These are phyloP conservation scores for Phytopythium vexans DNA, from an alignment of 352 stramenopile species.

Conservation along the genomic window DNA sequence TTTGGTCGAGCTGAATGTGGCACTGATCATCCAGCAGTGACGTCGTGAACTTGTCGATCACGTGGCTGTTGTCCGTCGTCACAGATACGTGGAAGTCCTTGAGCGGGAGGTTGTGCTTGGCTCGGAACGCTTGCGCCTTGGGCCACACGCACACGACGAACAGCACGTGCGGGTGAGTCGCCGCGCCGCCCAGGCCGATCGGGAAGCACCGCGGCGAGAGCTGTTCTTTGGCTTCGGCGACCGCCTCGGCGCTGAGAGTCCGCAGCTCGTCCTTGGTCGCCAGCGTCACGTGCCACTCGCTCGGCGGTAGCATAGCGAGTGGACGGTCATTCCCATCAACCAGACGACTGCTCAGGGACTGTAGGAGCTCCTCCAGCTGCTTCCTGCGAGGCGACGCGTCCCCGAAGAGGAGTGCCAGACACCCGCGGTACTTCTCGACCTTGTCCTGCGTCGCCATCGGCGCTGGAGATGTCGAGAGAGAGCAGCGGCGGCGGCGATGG, in stretches of 20 bases:
- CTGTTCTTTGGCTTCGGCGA: constrained; percentile 26
- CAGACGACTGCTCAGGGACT: background rate
- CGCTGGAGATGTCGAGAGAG: background rate
- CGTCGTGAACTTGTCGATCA: constrained; percentile 43
- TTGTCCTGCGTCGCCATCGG: constrained; percentile 10
- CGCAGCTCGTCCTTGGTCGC: constrained; percentile 51
- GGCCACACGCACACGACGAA: constrained; percentile 68
- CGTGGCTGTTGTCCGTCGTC: constrained; percentile 37
- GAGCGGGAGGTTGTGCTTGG: constrained; percentile 29
- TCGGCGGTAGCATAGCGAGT: constrained; percentile 12
- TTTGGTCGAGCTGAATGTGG: constrained; percentile 16
- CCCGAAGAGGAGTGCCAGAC: constrained; percentile 28
- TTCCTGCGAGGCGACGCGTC: constrained; percentile 15
- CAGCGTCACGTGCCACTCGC: constrained; percentile 58
- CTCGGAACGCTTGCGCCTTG: constrained; percentile 39
- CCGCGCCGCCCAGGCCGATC: constrained; percentile 32
- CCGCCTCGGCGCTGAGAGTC: constrained; percentile 12
- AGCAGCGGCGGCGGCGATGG: background rate
- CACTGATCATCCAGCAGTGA: constrained; percentile 17
- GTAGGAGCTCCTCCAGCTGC: constrained; percentile 16
- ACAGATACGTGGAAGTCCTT: constrained; percentile 60
- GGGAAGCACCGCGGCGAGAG: constrained; percentile 30
- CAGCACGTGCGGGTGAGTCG: constrained; percentile 17
- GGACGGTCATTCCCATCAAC: background rate
- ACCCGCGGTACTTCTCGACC: constrained; percentile 30